These are phyloP conservation scores for Fomitopsis pinicola DNA, from an alignment of 1,284 basidiomycete species.

Conservation along the genomic window DNA sequence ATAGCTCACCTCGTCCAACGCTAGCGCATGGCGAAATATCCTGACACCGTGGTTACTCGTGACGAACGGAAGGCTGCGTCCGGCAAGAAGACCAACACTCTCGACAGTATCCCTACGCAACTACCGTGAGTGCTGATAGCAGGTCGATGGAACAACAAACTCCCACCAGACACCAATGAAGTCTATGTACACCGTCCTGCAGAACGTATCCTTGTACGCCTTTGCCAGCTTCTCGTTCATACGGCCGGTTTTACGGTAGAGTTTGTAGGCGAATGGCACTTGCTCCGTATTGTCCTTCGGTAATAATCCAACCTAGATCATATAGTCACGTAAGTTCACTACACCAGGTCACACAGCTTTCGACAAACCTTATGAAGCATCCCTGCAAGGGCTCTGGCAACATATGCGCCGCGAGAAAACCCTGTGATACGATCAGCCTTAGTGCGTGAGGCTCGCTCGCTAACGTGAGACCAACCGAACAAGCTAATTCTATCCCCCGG, in stretches of 20 bases:
- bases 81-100: constrained; percentile 32
- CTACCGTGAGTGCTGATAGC: not conserved
- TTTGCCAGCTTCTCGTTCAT: constrained; percentile 35
- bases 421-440: constrained; percentile 11
- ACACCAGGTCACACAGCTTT: no score
- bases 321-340: no score
- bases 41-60: constrained; percentile 32
- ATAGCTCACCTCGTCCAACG: constrained; percentile 35
- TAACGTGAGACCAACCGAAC: constrained; percentile 37
- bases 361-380: constrained; percentile 30
- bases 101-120: constrained; percentile 32
- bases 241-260: constrained; percentile 42
- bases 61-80: constrained; percentile 37
- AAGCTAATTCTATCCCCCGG: constrained; percentile 47
- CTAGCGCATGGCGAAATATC: constrained; percentile 38
- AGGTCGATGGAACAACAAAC: not conserved
- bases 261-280: constrained; percentile 51
- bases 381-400: constrained; percentile 43
- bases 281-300: constrained; percentile 48
- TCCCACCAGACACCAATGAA: constrained; percentile 37
- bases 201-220: constrained; percentile 50
- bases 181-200: constrained; percentile 42
- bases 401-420: constrained; percentile 42
- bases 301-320: constrained; percentile 41
- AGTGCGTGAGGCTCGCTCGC: no score